Evolutionary conservation across 371 early-diverging fungal genomes (phyloP).

Genomic region (Batrachochytrium dendrobatidis): DNA sequence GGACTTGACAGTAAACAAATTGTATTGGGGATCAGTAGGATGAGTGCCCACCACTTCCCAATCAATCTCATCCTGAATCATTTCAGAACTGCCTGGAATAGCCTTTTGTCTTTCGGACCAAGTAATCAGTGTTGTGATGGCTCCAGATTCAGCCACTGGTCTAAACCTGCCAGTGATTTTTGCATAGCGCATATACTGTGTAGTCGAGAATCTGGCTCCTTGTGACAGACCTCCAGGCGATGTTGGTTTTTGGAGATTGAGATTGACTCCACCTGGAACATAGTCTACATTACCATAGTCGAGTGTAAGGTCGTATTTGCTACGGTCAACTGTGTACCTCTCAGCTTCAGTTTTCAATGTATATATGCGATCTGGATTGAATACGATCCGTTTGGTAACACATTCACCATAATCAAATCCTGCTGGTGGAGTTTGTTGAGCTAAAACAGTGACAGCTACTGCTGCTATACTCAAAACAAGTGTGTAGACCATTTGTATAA

Average conservation of each 20-base stretch:
- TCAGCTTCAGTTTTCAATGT: neutral
- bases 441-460: too few relatives aligned
- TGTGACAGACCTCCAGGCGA: neutral
- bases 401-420: neutral
- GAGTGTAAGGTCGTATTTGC: neutral
- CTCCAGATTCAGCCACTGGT: constrained; percentile 17
- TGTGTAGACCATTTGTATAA: too few relatives aligned
- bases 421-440: too few relatives aligned
- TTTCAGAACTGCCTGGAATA: too few relatives aligned
- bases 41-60: constrained; percentile 27
- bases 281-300: neutral
- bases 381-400: neutral
- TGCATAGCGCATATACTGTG: constrained; percentile 8
- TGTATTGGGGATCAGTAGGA: constrained; percentile 25
- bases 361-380: neutral
- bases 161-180: constrained; percentile 8
- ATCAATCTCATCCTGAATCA: constrained; percentile 33
- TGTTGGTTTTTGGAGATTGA: neutral
- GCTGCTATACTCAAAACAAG: too few relatives aligned
- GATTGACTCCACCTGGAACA: neutral
- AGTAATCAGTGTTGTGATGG: constrained; percentile 32
- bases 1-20: constrained; percentile 2
- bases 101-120: constrained; percentile 17
- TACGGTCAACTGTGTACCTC: neutral
- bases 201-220: neutral